Base-by-base conservation (phyloP, 495 filamentous ascomycete species). In the Acidiella bohemica region DNA sequence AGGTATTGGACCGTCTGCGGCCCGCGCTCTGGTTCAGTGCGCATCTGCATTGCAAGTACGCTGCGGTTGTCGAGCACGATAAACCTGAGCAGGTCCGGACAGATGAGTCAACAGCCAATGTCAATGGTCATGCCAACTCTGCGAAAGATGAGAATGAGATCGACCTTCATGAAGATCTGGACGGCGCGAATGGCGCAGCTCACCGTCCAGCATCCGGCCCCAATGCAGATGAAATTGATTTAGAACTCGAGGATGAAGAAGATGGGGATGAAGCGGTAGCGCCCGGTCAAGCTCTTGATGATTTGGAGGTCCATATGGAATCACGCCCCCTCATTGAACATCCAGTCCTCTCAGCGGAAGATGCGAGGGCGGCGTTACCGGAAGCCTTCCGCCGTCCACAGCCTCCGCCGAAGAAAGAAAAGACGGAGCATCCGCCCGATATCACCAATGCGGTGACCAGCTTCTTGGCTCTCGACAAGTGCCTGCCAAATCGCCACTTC, bases 11-110 rank as follows among this genome's bases (percentile, higher is more conserved):
- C 53, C 69, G 83, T 21, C 61, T 96, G 26, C 68, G 82, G 23
- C 90, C 90, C 3, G 62, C 69, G 0, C 81, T 84, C 54, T 97
- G 90, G 90, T 93, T 96, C 58, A 82, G 86, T 7, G 90, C 86
- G 1, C 90, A 97, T 58, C 46, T 95, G 55, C 90, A 97, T 59
- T 75, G 79, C 56, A 86, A 84, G 53, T 96, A 79, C 51, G 56
- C 77, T 2, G 88, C 87, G 7, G 53, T 76, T 2, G 73, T 90
- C 42, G 59, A 68, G 0, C 81, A 90, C 57, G 64, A 67, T 13
- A 26, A 23, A 21, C 31, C 32, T 7, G 10, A 19, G 12, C 33
- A 38, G 33, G 20, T 26, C 35, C 10, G 36, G 9, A 39, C 27
- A 26, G 12, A 20, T 12, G 4, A 4, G 41, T 43, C 18, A 32